Conservation (phyloP, 2,329 filamentous ascomycete species). For the Scortechinia acanthostroma region DNA sequence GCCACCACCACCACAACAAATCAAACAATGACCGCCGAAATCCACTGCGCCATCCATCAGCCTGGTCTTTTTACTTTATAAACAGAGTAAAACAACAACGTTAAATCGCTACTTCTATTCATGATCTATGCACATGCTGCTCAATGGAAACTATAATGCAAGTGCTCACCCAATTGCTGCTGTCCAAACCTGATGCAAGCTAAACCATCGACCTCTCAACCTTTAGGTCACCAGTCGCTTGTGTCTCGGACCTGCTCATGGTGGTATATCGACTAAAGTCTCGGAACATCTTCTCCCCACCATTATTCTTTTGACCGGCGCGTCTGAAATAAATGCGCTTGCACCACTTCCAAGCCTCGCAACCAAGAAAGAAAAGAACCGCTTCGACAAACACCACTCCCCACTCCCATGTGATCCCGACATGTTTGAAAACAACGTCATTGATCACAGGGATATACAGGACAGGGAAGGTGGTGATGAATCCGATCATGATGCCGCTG, state of each 20-base stretch:
- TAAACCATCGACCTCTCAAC: conserved; percentile 1
- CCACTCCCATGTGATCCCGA: conserved; percentile 57
- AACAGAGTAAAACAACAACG: too few relatives aligned
- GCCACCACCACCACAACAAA: too few relatives aligned
- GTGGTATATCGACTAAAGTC: background rate
- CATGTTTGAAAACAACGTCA: conserved; percentile 50
- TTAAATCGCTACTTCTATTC: too few relatives aligned
- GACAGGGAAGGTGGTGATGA: conserved; percentile 38
- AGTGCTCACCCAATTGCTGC: too few relatives aligned
- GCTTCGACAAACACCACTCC: conserved; percentile 46
- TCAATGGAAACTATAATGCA: too few relatives aligned
- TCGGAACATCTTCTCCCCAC: background rate
- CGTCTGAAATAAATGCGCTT: conserved; percentile 37
- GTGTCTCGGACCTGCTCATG: background rate
- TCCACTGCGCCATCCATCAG: too few relatives aligned
- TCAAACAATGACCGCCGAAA: too few relatives aligned
- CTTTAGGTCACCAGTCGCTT: background rate
- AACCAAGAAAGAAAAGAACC: conserved; percentile 45
- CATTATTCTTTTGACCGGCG: background rate
- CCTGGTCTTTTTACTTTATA: too few relatives aligned
- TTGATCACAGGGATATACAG: conserved; percentile 55
- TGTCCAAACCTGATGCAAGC: too few relatives aligned
- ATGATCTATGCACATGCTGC: too few relatives aligned
- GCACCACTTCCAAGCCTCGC: conserved; percentile 50
- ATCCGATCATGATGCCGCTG: conserved; percentile 46